Evolutionary conservation across 257 asterid species (phyloP).

Genomic region (Solanum habrochaites): DNA sequence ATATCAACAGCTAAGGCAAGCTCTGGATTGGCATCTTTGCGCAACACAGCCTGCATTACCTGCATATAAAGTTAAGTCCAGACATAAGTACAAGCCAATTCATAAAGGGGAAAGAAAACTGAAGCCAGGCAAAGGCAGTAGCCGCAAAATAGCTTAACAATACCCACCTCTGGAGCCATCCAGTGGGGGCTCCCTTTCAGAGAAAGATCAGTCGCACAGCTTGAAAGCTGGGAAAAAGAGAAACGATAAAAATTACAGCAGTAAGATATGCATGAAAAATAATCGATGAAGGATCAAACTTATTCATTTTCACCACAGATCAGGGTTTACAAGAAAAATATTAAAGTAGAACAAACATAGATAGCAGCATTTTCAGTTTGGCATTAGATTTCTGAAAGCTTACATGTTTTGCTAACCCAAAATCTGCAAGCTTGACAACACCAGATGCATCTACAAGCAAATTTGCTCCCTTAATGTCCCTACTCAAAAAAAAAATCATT

Average conservation of each 20-base stretch:
- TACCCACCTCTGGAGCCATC: slow-evolving; percentile 94
- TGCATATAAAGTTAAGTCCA: slow-evolving; percentile 5
- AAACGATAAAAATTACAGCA: neutral
- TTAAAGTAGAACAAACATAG: neutral
- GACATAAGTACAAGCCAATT: neutral
- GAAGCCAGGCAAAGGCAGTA: neutral
- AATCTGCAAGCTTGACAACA: slow-evolving; percentile 84
- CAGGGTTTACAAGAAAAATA: neutral
- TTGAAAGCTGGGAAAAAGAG: slow-evolving; percentile 39
- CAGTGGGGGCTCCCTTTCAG: slow-evolving; percentile 87
- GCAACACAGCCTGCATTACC: slow-evolving; percentile 76
- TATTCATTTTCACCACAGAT: neutral
- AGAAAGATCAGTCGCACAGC: slow-evolving; percentile 36
- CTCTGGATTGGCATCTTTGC: slow-evolving; percentile 56
- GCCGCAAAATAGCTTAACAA: neutral
- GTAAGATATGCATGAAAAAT: neutral
- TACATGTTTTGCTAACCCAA: slow-evolving; percentile 90
- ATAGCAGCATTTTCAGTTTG: neutral
- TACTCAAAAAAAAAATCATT: slow-evolving; percentile 13
- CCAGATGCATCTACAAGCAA: slow-evolving; percentile 81
- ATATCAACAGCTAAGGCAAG: slow-evolving; percentile 71
- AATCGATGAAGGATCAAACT: neutral
- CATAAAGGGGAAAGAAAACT: neutral
- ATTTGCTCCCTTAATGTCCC: slow-evolving; percentile 95
- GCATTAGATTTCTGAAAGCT: slow-evolving; percentile 15